Evolutionary conservation across 768 basidiomycete species (phyloP), one percentile per base, ranked within the genome.

Genomic region (Boletus tylopilopsis): DNA sequence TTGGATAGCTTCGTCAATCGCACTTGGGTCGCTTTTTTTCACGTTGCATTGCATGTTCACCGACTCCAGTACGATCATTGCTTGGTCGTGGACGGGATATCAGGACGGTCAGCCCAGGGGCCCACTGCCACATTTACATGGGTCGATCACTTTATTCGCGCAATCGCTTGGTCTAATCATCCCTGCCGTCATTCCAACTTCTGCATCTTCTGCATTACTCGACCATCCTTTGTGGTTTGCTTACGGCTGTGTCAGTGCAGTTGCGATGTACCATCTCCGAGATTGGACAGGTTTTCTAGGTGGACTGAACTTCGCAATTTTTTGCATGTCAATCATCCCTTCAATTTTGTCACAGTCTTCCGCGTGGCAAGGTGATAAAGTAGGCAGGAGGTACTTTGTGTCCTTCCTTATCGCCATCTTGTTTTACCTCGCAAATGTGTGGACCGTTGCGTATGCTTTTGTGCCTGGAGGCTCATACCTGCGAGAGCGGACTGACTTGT

Each of bases 11-110:
- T 56, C 68, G 3, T 78, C 84, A 0, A 54, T 87, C 12, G 77
- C 85, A 0, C 70, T 90, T 9, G 88, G 87, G 3, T 76, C 80
- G 27, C 69, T 88, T 24, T 63, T 93, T 10, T 92, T 87, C 69
- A 77, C 79, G 12, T 61, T 91, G 0, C 87, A 92, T 58, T 82
- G 80, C 39, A 74, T 90, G 36, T 70, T 91, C 43, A 77, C 83
- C 3, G 91, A 94, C 49, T 71, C 86, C 2, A 85, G 83, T 55
- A 89, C 90, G 0, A 76, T 92, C 38, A 76, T 93, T 50, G 81
- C 88, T 18, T 92, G 89, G 87, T 85, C 87, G 2, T 94, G 91
- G 91, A 87, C 89, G 0, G 91, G 91, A n/a, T 94, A 85, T 55
- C 77, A 81, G 19, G 71, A 84, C 37, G 69, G 76, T 32, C 61